Evolutionary conservation across 2,329 filamentous ascomycete genomes (phyloP).

Genomic region (Colletotrichum plurivorum): DNA sequence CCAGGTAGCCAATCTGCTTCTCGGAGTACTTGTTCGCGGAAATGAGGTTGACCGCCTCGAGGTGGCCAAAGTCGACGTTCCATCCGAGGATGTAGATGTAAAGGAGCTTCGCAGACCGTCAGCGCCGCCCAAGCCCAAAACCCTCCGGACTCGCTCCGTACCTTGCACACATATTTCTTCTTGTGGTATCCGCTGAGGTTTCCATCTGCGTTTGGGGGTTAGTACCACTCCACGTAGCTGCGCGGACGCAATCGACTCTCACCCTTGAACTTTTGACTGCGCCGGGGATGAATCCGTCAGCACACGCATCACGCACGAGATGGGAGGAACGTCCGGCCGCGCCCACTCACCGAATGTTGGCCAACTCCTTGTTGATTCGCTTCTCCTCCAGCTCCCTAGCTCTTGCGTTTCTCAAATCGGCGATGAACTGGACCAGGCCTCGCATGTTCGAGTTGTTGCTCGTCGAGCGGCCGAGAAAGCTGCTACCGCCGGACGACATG

Average conservation of each 20-base stretch:
- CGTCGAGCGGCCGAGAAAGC: conserved; percentile 77
- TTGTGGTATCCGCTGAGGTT: conserved; percentile 96
- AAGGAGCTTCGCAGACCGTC: conserved; percentile 72
- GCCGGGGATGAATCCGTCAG: conserved; percentile 18
- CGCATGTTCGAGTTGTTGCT: conserved; percentile 78
- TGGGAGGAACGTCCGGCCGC: conserved; percentile 34
- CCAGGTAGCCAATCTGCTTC: conserved; percentile 98
- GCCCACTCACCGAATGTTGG: conserved; percentile 86
- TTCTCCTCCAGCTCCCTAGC: conserved; percentile 98
- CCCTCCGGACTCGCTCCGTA: conserved; percentile 49
- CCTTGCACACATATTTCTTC: conserved; percentile 99
- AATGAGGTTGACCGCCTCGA: conserved; percentile 98
- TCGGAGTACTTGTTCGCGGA: conserved; percentile 98
- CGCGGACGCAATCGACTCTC: conserved; percentile 44
- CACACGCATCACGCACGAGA: conserved; percentile 40
- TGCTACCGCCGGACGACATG: conserved; percentile 71
- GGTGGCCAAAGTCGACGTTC: conserved; percentile 98
- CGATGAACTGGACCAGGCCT: conserved; percentile 97
- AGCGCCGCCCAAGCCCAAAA: conserved; percentile 40
- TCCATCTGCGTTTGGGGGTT: conserved; percentile 71
- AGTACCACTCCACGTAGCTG: conserved; percentile 41
- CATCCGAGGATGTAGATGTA: conserved; percentile 99
- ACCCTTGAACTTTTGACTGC: conserved; percentile 93
- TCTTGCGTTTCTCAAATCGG: conserved; percentile 93
- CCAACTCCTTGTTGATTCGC: conserved; percentile 98